Conservation (phyloP, 257 asterid species). For the Parsonsia alboflavescens region DNA sequence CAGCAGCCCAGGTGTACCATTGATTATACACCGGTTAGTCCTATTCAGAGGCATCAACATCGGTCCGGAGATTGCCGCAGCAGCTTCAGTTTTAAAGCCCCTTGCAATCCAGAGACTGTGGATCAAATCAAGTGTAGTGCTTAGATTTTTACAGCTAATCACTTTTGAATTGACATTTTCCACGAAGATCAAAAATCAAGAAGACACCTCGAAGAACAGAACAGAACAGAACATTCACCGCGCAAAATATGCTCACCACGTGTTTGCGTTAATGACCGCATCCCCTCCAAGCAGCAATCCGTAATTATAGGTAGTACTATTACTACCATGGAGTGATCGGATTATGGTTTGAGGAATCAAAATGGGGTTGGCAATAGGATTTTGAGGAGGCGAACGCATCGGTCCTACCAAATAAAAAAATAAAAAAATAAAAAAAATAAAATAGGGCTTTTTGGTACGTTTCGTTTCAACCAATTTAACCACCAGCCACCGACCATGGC, state of each 20-base stretch:
- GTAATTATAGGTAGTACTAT: too few species aligned
- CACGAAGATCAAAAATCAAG: not conserved
- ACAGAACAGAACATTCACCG: not conserved
- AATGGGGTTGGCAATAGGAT: not conserved
- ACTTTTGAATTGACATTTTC: not conserved
- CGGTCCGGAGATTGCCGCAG: not conserved
- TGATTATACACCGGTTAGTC: not conserved
- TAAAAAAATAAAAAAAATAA: too few species aligned
- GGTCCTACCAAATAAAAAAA: too few species aligned
- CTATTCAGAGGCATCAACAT: not conserved
- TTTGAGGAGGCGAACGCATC: not conserved
- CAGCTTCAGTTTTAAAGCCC: not conserved
- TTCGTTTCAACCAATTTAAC: conserved; percentile 17
- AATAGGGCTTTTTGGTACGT: not conserved
- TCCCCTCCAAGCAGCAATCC: not conserved
- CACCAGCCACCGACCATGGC: conserved; percentile 17
- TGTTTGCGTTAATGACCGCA: not conserved
- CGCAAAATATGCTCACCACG: not conserved
- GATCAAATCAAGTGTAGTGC: not conserved
- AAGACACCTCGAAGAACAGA: not conserved
- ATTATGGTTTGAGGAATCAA: not conserved
- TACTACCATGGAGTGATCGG: not conserved
- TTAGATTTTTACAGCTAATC: not conserved
- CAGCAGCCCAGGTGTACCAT: not conserved
- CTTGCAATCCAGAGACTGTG: not conserved